Evolutionary conservation across 176 grass and related monocot species (phyloP).

Genomic region (Lolium multiflorum): DNA sequence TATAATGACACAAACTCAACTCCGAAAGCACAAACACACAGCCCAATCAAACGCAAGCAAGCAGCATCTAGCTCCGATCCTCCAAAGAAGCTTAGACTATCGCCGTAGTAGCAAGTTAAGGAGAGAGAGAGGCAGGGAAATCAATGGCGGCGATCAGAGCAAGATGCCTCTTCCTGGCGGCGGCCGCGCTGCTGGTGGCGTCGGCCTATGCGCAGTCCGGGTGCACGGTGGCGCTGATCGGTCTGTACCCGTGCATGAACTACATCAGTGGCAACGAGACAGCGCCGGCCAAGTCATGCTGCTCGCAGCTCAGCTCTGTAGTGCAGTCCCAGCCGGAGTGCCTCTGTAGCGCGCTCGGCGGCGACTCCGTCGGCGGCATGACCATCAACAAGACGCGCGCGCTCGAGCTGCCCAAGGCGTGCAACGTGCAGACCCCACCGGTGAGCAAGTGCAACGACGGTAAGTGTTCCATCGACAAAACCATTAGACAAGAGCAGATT

Average conservation of each 20-base stretch:
- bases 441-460: constrained; percentile 70
- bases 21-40: constrained; percentile 12
- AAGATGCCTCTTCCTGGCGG: neutral
- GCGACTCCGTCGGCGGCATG: constrained; percentile 58
- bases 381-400: constrained; percentile 74
- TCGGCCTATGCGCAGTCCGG: constrained; percentile 60
- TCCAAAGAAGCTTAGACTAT: neutral
- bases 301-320: constrained; percentile 64
- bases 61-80: neutral
- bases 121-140: neutral
- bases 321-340: constrained; percentile 74
- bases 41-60: neutral
- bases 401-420: constrained; percentile 62
- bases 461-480: constrained; percentile 18
- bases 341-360: constrained; percentile 69
- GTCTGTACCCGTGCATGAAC: constrained; percentile 85
- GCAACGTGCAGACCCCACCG: constrained; percentile 74
- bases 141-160: constrained; percentile 32
- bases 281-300: constrained; percentile 58
- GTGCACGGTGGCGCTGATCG: constrained; percentile 66
- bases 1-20: neutral
- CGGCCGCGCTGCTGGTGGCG: constrained; percentile 26
- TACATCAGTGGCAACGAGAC: constrained; percentile 83
- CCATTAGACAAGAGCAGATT: neutral
- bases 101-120: neutral